Percentiles rank a stretch among this genome's conserved stretches.
phyloP scores from a whole-genome alignment of 1,139 yeast species.

The Suhomyces yuchorum region DNA sequence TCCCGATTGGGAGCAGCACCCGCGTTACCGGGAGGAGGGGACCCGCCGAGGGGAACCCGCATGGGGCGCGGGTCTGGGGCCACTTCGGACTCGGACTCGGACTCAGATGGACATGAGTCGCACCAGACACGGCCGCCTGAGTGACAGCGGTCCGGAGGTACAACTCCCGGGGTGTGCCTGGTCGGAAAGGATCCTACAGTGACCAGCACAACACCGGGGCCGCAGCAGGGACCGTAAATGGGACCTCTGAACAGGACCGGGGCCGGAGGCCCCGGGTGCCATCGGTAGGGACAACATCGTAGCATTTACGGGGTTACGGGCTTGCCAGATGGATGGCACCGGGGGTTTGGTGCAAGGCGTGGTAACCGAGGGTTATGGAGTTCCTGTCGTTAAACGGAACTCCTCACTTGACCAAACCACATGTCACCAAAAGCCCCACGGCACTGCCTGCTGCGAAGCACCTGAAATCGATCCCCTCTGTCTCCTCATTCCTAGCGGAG shows the following conservation, averaged over 20 bases:
- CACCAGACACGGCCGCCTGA: slow-evolving; percentile 4
- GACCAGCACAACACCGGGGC: too few relatives aligned
- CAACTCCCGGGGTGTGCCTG: slow-evolving; percentile 1
- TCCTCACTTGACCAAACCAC: not conserved
- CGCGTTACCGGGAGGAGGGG: slow-evolving; percentile 8
- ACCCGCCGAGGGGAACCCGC: slow-evolving; percentile 10
- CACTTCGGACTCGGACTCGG: slow-evolving; percentile 16
- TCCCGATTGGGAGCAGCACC: slow-evolving; percentile 9
- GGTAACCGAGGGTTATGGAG: not conserved
- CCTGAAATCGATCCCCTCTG: slow-evolving; percentile 6
- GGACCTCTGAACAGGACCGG: too few relatives aligned
- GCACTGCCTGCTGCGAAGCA: not conserved
- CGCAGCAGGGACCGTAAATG: too few relatives aligned
- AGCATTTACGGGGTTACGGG: too few relatives aligned
- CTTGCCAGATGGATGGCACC: not conserved
- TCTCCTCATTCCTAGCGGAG: slow-evolving; percentile 5
- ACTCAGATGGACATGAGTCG: slow-evolving; percentile 11
- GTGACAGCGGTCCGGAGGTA: slow-evolving; percentile 2
- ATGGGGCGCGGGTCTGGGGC: slow-evolving; percentile 2
- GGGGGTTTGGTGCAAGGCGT: not conserved
- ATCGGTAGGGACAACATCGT: too few relatives aligned
- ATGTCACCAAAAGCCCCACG: not conserved
- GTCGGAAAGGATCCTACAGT: not conserved
- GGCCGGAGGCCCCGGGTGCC: too few relatives aligned
- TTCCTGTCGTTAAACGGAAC: not conserved